phyloP scores from a whole-genome alignment of 2,329 filamentous ascomycete genomes.

The Trichoderma koningii region DNA sequence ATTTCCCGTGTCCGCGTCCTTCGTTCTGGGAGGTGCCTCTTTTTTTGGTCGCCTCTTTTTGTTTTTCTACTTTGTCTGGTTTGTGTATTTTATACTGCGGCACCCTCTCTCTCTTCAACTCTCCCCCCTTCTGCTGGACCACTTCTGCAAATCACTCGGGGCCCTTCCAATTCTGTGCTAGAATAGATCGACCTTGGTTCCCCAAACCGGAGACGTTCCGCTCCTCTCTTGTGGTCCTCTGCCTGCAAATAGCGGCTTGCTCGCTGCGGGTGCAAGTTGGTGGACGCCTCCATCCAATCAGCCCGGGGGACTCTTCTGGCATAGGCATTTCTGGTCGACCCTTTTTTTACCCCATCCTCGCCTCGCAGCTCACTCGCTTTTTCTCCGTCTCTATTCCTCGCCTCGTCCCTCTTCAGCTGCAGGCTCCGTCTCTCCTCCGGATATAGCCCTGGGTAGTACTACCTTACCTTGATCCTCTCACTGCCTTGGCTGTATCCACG shows the following conservation, averaged over 20 bases:
- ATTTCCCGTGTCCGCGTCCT: slow-evolving; percentile 2
- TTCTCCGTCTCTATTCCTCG: neutral
- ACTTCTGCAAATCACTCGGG: slow-evolving; percentile 23
- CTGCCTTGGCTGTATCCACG: neutral
- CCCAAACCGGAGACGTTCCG: slow-evolving; percentile 11
- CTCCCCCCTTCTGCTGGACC: neutral
- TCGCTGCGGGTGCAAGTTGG: neutral
- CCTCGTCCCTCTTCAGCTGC: neutral
- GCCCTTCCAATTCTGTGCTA: slow-evolving; percentile 18
- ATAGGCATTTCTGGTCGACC: neutral
- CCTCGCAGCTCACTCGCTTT: neutral
- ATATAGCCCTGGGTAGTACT: too few relatives aligned
- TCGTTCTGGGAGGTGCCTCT: slow-evolving; percentile 10
- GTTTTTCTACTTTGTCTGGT: too few relatives aligned
- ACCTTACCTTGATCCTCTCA: too few relatives aligned
- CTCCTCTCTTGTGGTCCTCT: neutral
- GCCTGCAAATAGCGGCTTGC: slow-evolving; percentile 1
- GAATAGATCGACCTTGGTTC: slow-evolving; percentile 20
- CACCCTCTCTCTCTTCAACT: slow-evolving; percentile 9
- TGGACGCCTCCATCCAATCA: neutral
- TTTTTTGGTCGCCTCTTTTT: neutral
- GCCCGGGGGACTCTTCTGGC: neutral
- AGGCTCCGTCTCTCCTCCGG: neutral
- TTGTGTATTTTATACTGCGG: neutral
- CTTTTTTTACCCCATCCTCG: neutral